These are phyloP conservation scores for Salix purpurea DNA, from an alignment of 345 rosid species.

Conservation along the genomic window DNA sequence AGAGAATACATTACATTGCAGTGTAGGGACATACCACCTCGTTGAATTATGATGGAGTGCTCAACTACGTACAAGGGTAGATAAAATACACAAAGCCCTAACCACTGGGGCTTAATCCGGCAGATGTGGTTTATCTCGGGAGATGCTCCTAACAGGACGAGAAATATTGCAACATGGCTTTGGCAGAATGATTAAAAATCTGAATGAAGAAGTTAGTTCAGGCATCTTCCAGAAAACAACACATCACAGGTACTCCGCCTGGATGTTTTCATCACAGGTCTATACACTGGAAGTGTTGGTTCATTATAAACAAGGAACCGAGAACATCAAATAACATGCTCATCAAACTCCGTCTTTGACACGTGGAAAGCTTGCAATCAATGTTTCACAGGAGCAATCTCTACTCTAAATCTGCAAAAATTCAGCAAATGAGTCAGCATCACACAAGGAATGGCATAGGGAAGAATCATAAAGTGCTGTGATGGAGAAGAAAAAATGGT, in stretches of 20 bases:
- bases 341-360: not conserved
- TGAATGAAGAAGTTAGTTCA: not conserved
- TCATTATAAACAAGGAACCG: not conserved
- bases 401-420: not conserved
- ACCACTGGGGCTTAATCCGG: not conserved
- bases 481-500: not conserved
- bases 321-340: not conserved
- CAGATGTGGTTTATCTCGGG: too few species aligned
- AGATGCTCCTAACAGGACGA: not conserved
- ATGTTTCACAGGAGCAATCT: not conserved
- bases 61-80: not conserved
- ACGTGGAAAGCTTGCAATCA: not conserved
- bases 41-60: not conserved
- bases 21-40: conserved; percentile 13
- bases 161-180: not conserved
- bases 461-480: not conserved
- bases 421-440: not conserved
- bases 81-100: not conserved
- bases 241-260: not conserved
- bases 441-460: not conserved
- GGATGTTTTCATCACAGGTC: not conserved
- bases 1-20: not conserved
- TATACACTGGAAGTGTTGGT: not conserved
- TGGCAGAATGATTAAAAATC: not conserved
- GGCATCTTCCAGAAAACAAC: not conserved